phyloP scores from a whole-genome alignment of 805 yeast species.

The Nakazawaea holstii region DNA sequence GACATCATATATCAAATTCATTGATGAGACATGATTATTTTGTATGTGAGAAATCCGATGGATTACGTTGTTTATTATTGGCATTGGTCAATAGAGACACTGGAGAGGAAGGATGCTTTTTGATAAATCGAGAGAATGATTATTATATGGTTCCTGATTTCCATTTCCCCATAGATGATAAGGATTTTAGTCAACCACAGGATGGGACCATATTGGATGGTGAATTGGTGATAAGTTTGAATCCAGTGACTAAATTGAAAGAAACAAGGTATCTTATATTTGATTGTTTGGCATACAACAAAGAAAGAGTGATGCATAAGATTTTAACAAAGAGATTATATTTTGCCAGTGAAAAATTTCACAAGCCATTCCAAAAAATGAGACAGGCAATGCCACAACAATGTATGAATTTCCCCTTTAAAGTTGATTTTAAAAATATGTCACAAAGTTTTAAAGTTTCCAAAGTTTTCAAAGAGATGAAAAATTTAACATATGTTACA shows the following conservation, averaged over 20 bases:
- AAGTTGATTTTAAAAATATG: conserved; percentile 84
- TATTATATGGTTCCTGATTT: conserved; percentile 76
- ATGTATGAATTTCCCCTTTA: conserved; percentile 76
- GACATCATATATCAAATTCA: conserved; percentile 60
- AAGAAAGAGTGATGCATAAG: conserved; percentile 61
- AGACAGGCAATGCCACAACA: conserved; percentile 68
- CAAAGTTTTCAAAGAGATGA: conserved; percentile 67
- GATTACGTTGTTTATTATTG: conserved; percentile 76
- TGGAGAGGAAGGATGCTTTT: conserved; percentile 81
- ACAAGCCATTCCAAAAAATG: conserved; percentile 73
- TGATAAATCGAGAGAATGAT: conserved; percentile 86
- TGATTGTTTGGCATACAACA: conserved; percentile 85
- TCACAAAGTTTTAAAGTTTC: conserved; percentile 72
- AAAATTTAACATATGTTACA: conserved; percentile 74
- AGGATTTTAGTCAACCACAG: conserved; percentile 55
- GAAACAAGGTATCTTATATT: conserved; percentile 81
- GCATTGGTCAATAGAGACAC: conserved; percentile 55
- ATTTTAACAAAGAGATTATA: conserved; percentile 80
- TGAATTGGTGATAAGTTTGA: conserved; percentile 73
- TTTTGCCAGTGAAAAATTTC: conserved; percentile 74
- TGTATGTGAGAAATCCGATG: conserved; percentile 96
- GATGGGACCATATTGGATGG: conserved; percentile 92
- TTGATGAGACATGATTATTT: conserved; percentile 71
- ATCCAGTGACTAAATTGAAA: conserved; percentile 46
- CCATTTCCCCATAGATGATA: conserved; percentile 63